Percentiles rank a stretch among this genome's conserved stretches.
Evolutionary conservation across 768 basidiomycete genomes (phyloP).

Genomic region (Cystobasidium onofrii): DNA sequence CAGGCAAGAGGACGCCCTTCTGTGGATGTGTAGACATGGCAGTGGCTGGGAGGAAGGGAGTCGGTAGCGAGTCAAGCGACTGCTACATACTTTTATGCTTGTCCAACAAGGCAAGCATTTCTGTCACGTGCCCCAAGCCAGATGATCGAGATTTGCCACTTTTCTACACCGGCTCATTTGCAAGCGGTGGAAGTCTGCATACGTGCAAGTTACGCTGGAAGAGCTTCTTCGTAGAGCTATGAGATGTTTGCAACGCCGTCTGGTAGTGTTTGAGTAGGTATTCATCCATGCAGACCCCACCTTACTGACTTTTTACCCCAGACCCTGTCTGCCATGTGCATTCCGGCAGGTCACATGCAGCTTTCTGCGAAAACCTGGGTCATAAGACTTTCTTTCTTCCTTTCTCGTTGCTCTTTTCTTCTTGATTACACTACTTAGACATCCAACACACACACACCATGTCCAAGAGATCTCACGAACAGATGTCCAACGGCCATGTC

Average conservation of each 20-base stretch:
- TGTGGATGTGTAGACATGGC: neutral
- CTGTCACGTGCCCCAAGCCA: neutral
- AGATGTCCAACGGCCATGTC: slow-evolving; percentile 16
- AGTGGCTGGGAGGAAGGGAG: neutral
- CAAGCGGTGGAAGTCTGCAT: neutral
- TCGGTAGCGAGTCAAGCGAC: no score
- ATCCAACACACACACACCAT: neutral
- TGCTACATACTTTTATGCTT: no score
- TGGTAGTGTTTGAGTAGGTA: no score
- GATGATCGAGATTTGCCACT: neutral
- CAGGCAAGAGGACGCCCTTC: neutral
- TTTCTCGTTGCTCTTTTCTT: neutral
- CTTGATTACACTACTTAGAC: neutral
- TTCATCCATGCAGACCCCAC: no score
- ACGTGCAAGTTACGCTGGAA: no score
- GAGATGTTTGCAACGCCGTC: no score
- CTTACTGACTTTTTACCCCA: neutral
- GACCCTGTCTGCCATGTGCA: neutral
- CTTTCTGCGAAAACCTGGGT: neutral
- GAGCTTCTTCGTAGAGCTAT: no score
- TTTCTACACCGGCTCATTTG: neutral
- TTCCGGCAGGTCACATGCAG: neutral
- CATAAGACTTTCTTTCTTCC: neutral
- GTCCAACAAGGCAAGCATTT: no score
- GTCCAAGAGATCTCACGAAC: slow-evolving; percentile 17